Base-by-base conservation (phyloP, 495 filamentous ascomycete species). In the Aspergillus conjunctus region DNA sequence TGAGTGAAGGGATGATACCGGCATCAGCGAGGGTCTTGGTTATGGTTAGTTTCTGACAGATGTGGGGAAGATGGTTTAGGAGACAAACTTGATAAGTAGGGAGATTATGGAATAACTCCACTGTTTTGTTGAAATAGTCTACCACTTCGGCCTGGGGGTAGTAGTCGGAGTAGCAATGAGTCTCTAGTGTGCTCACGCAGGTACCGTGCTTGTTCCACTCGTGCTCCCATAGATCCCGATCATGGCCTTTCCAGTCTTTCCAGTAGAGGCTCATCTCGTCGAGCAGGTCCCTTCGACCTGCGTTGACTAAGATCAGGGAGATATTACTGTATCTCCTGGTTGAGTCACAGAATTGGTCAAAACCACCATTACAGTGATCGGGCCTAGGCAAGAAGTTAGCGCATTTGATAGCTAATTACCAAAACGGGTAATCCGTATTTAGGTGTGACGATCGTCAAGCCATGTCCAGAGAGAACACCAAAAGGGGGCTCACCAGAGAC, bases 131-230 rank as follows among this genome's bases (percentile, higher is more conserved):
- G 21, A 86, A 85, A 59, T 81, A 85, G 54, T 83, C 81, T 3
- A 86, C 78, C 4, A 85, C 78, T 51, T 91, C 88, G 66, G 83
- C 81, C 44, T 84, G 81, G 0, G 80, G 77, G 26, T 75, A 71
- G 69, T 95, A 91, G 21, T 77, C 72, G 12, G 73, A 77, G 71
- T 95, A 97, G 78, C 92, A 96, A 48, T 73, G 72, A 0, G 91
- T 82, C 12, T 87, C 81, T 2, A 96, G 79, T 2, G 81, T 84
- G 62, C 81, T 84, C 55, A 84, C 76, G 58, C 81, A 84, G 46
- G 81, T 84, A 8, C 81, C 92, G 66, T 97, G 92, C 67, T 94
- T 96, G 66, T 83, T 85, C 89, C 88, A 97, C 68, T 96, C 91
- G 65, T 95, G 91, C 66, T 89, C 75, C 91, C 91, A 96, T 54